These are phyloP conservation scores for Stylonectria norvegica DNA, from an alignment of 2,329 filamentous ascomycete genomes.

Conservation along the genomic window DNA sequence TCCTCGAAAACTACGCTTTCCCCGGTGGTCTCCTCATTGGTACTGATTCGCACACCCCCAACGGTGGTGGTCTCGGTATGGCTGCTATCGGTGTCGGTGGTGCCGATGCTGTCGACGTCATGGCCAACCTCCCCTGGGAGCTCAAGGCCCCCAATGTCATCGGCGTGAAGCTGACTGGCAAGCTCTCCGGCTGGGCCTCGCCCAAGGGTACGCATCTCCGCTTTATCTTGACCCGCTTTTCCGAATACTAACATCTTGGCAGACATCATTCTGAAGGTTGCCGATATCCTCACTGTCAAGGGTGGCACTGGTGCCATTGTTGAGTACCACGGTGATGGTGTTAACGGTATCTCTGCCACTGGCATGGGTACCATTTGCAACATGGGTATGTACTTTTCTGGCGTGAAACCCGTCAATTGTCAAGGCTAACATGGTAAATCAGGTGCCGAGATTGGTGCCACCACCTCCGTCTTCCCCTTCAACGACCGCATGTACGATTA, in stretches of 20 bases:
- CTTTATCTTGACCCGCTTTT: neutral
- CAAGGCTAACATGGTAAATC: slow-evolving; percentile 8
- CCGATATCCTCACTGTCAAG: slow-evolving; percentile 95
- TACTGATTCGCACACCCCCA: slow-evolving; percentile 97
- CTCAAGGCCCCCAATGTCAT: slow-evolving; percentile 97
- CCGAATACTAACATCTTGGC: neutral
- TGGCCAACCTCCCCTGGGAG: slow-evolving; percentile 97
- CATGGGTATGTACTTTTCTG: slow-evolving; percentile 45
- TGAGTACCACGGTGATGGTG: slow-evolving; percentile 70
- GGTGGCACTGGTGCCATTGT: slow-evolving; percentile 92
- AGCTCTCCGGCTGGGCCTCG: slow-evolving; percentile 85
- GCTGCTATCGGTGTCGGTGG: slow-evolving; percentile 93
- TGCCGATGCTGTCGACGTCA: slow-evolving; percentile 97
- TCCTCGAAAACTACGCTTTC: slow-evolving; percentile 99
- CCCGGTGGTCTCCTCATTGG: slow-evolving; percentile 96
- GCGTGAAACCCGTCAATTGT: slow-evolving; percentile 2
- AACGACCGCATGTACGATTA: slow-evolving; percentile 98
- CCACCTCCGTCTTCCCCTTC: slow-evolving; percentile 95
- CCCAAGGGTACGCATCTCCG: slow-evolving; percentile 68
- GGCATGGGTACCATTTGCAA: slow-evolving; percentile 82
- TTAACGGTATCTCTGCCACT: slow-evolving; percentile 72
- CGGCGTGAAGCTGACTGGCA: slow-evolving; percentile 89
- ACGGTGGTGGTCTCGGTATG: slow-evolving; percentile 94
- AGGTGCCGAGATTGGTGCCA: slow-evolving; percentile 72
- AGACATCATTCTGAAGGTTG: slow-evolving; percentile 97